A percentile compares a stretch with the other conserved stretches of the same genome.
Evolutionary conservation across 345 rosid species (phyloP).

Genomic region (Sisymbrium irio): DNA sequence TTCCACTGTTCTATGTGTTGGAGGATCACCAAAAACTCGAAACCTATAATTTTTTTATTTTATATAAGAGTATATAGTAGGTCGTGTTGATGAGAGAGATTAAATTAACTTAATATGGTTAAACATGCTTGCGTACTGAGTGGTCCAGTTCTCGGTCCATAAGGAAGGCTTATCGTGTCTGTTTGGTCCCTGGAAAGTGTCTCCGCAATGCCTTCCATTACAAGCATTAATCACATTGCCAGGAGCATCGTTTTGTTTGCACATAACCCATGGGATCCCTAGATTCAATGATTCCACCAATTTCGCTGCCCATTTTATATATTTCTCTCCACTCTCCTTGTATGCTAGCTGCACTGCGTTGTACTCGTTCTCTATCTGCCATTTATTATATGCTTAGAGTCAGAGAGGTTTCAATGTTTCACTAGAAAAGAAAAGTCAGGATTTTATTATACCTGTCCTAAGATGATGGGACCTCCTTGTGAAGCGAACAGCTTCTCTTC

Average conservation of each 20-base stretch:
- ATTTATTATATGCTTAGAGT: background rate
- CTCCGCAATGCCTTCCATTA: constrained; percentile 98
- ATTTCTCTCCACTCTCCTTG: constrained; percentile 50
- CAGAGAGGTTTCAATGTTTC: background rate
- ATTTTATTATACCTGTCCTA: constrained; percentile 45
- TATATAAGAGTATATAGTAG: background rate
- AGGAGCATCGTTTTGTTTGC: constrained; percentile 88
- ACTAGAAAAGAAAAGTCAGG: too few relatives aligned
- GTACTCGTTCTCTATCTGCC: constrained; percentile 92
- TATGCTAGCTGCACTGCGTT: constrained; percentile 63
- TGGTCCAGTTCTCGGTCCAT: constrained; percentile 99
- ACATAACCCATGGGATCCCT: constrained; percentile 94
- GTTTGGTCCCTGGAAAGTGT: constrained; percentile 89
- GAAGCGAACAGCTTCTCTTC: constrained; percentile 51
- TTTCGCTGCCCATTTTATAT: constrained; percentile 74
- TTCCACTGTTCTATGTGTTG: constrained; percentile 60
- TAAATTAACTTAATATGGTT: background rate
- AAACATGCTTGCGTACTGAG: constrained; percentile 53
- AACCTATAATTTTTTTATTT: constrained; percentile 43
- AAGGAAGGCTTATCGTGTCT: constrained; percentile 64
- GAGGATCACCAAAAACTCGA: constrained; percentile 61
- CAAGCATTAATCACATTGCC: constrained; percentile 76
- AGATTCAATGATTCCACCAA: constrained; percentile 47
- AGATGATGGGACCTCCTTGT: constrained; percentile 59
- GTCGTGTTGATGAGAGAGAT: background rate